phyloP scores from a whole-genome alignment of 1,284 basidiomycete species.

The Heterobasidion irregulare region DNA sequence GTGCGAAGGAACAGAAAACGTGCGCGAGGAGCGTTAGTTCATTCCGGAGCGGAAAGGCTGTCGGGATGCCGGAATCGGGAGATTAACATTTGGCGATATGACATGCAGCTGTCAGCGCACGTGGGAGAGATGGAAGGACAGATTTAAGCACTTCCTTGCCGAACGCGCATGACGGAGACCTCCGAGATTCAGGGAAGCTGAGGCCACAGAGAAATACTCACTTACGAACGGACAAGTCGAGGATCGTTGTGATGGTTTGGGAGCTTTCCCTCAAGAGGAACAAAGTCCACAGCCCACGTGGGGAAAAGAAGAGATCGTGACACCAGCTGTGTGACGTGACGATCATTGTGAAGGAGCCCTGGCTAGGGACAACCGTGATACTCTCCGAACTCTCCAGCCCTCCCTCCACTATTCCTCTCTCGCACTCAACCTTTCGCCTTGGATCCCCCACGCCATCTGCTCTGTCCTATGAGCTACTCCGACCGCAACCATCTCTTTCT shows the following conservation, averaged over 20 bases:
- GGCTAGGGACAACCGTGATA: neutral
- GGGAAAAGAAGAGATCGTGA: neutral
- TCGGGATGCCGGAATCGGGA: neutral
- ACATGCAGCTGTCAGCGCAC: conserved; percentile 7
- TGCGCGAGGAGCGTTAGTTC: too few relatives aligned
- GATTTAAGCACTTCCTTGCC: neutral
- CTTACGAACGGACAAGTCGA: too few relatives aligned
- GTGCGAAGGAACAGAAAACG: too few relatives aligned
- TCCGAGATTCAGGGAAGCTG: too few relatives aligned
- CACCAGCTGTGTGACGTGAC: neutral
- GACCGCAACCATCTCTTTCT: conserved; percentile 5
- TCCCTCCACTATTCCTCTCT: neutral
- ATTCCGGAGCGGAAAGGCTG: neutral
- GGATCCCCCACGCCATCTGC: neutral
- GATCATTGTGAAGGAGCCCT: neutral
- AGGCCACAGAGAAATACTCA: too few relatives aligned
- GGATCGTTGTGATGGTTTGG: too few relatives aligned
- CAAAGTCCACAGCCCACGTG: conserved; percentile 4
- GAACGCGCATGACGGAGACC: too few relatives aligned
- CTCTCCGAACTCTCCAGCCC: neutral
- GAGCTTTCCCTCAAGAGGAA: conserved; percentile 4
- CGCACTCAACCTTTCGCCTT: neutral
- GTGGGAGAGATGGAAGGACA: neutral
- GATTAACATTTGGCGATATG: conserved; percentile 10
- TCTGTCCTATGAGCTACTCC: neutral